phyloP scores from a whole-genome alignment of 148 eudicot genomes.

The Suaeda aralocaspica region DNA sequence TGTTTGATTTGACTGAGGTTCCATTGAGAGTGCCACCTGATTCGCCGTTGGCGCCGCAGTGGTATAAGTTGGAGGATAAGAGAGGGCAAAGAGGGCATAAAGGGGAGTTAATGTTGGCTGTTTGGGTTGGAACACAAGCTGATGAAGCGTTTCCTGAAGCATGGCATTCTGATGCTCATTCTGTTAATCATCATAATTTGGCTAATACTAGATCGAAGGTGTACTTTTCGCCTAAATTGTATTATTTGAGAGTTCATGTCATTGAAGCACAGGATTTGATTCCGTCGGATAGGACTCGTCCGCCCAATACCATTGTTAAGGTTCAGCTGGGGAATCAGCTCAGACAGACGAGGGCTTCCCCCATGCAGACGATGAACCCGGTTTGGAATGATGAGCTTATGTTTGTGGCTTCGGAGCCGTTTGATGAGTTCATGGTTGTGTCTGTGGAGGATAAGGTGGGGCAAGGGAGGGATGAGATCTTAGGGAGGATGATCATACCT shows the following conservation, averaged over 20 bases:
- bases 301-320: conserved; percentile 40
- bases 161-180: conserved; percentile 95
- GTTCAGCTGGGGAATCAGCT: conserved; percentile 60
- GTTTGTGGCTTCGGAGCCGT: conserved; percentile 90
- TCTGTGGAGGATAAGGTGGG: conserved; percentile 63
- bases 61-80: conserved; percentile 67
- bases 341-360: conserved; percentile 46
- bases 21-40: conserved; percentile 87
- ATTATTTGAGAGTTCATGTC: conserved; percentile 68
- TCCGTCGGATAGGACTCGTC: conserved; percentile 48
- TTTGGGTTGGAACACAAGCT: conserved; percentile 96
- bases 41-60: conserved; percentile 93
- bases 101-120: conserved; percentile 89
- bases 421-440: conserved; percentile 58
- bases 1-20: conserved; percentile 60
- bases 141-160: conserved; percentile 96
- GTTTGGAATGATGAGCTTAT: conserved; percentile 88
- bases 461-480: conserved; percentile 58
- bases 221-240: conserved; percentile 79
- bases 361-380: conserved; percentile 42
- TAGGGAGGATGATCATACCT: conserved; percentile 60
- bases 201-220: conserved; percentile 72
- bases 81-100: conserved; percentile 41
- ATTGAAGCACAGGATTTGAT: conserved; percentile 88
- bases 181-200: conserved; percentile 51